Evolutionary conservation across 805 yeast genomes (phyloP), one percentile per base, ranked within the genome.

Genomic region (Candida nemodendra): DNA sequence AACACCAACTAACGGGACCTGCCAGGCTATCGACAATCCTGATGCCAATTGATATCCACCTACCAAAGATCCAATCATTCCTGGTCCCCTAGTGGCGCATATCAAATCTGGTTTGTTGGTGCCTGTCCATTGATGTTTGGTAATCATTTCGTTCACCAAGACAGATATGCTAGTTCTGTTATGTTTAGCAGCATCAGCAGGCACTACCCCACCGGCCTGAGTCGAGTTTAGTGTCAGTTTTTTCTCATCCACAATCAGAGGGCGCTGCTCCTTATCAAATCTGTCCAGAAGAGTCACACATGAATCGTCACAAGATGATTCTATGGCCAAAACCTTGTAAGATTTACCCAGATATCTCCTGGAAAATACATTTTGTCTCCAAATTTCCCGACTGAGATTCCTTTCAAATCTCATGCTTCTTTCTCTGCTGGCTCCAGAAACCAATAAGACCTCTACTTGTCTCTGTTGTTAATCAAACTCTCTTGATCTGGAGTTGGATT

Each of bases 11-110:
- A 87, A 53, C 0, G 96, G 97, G 5, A 68, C 73, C 11, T 73
- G 59, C 83, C 88, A 84, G 0, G 90, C 97, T 0, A 84, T 64
- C 1, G 89, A 66, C 9, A 93, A 65, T 0, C 98, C 99, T 51
- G 87, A 84, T 0, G 95, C 95, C 27, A 87, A 62, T 53, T 85
- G 93, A 17, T 84, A 67, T 1, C 97, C 95, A 0, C 87, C 82
- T 8, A 87, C 74, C 11, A 93, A 66, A 0, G 95, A 83, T 0
- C 97, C 96, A 7, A 80, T 76, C 96, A 93, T 88, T 0, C 99
- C 99, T 0, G 99, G 99, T 0, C 99, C 99, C 48, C 95, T 66
- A 0, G 99, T 93, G 4, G 83, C 95, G 59, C 95, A 84, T 1
- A 93, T 74, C 31, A 93, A 56, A 56, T 86, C 95, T 0, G 89